Percentiles rank a stretch among this genome's conserved stretches.
Evolutionary conservation across 805 yeast genomes (phyloP).

Genomic region (Maudiozyma saulgeensis): DNA sequence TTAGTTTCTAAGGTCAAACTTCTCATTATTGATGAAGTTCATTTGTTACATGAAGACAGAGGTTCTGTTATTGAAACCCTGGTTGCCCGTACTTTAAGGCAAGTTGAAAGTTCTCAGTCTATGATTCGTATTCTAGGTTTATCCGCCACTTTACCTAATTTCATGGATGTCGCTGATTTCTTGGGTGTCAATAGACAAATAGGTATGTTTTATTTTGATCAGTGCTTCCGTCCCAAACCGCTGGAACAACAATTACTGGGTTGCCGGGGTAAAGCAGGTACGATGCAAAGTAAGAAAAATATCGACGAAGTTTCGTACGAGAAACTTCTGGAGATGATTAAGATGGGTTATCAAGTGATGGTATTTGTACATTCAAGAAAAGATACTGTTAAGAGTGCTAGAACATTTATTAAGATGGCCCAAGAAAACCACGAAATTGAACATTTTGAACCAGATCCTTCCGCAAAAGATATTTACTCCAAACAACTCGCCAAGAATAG

Average conservation of each 20-base stretch:
- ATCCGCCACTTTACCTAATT: conserved; percentile 90
- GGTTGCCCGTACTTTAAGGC: conserved; percentile 88
- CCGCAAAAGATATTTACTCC: conserved; percentile 31
- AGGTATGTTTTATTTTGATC: conserved; percentile 93
- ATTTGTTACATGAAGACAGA: conserved; percentile 91
- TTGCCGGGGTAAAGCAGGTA: conserved; percentile 77
- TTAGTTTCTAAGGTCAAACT: conserved; percentile 75
- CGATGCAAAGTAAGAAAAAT: conserved; percentile 55
- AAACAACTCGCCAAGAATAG: conserved; percentile 64
- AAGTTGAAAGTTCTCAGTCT: conserved; percentile 87
- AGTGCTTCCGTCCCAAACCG: conserved; percentile 88
- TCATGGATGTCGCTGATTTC: conserved; percentile 88
- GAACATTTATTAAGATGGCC: conserved; percentile 60
- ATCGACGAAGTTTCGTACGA: conserved; percentile 71
- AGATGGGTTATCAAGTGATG: conserved; percentile 82
- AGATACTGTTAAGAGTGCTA: conserved; percentile 80
- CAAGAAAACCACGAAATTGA: conserved; percentile 46
- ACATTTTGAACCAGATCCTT: conserved; percentile 30
- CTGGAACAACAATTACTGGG: conserved; percentile 81
- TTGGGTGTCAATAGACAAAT: conserved; percentile 80
- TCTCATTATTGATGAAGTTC: conserved; percentile 92
- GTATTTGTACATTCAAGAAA: conserved; percentile 92
- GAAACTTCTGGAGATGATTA: conserved; percentile 57
- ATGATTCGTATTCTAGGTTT: conserved; percentile 91
- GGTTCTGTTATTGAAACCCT: conserved; percentile 95